Evolutionary conservation across 78 protist species (phyloP), one percentile per base, ranked within the genome.

Genomic region (Blattamonas nauphoetae): DNA sequence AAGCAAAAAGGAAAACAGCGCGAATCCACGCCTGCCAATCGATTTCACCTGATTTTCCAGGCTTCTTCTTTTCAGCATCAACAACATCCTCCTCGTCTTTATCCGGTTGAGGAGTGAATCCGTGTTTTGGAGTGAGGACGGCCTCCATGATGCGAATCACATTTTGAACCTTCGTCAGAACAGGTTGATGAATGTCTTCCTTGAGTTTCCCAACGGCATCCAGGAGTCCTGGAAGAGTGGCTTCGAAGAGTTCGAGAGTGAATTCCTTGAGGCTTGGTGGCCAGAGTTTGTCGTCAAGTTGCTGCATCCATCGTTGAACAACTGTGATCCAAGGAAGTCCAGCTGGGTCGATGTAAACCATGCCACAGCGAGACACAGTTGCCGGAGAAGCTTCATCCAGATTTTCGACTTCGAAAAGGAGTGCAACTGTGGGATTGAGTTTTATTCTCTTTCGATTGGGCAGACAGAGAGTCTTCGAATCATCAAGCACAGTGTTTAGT

Each of bases 401-500:
- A 83, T 94, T 94, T 45, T 81, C 89, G 42, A 92, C 95, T 88
- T 93, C 95, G 77, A 93, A 95, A 63, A 95, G 86, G 87, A 95
- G 78, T 33, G 84, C 90, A 89, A 91, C 88, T 80, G 21, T 3
- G n/a, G 35, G 11, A 6, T 90, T 85, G 84, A 95, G 89, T 34
- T 38, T 45, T 83, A 95, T 95, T 79, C 90, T 90, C 88, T 95
- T 94, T 4, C 96, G 95, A 21, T 46, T 43, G 42, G 42, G 36
- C 41, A 95, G 91, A 84, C 95, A 93, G 44, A 95, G 92, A 85
- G 88, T 91, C 91, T 93, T 93, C 94, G 93, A 93, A 90, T 95
- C 97, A 86, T 95, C 97, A 42, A 95, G n/a, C n/a, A n/a, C n/a
- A n/a, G n/a, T n/a, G n/a, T n/a, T n/a, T n/a, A n/a, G n/a, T n/a